Evolutionary conservation across 768 basidiomycete species (phyloP).

Genomic region (Xerocomellus chrysenteron): DNA sequence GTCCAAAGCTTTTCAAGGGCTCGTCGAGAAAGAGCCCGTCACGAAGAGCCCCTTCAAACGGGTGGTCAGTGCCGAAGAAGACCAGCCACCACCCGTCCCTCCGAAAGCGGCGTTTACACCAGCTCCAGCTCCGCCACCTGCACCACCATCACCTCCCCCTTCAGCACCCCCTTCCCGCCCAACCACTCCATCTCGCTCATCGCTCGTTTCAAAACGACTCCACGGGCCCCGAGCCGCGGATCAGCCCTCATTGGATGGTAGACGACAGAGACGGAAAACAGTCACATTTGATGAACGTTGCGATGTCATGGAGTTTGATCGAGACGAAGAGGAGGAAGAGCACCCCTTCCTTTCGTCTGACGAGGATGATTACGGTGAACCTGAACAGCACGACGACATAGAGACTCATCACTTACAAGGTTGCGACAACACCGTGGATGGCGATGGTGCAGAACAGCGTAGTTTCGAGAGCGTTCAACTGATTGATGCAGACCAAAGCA

Average conservation of each 20-base stretch:
- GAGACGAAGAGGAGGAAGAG: conserved; percentile 57
- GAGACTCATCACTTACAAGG: conserved; percentile 16
- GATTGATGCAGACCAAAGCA: conserved; percentile 50
- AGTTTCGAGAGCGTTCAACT: conserved; percentile 45
- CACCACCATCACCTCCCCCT: conserved; percentile 30
- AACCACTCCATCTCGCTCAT: conserved; percentile 49
- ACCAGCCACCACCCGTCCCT: conserved; percentile 29
- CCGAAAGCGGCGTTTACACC: conserved; percentile 17
- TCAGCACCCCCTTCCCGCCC: conserved; percentile 43
- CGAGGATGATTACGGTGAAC: conserved; percentile 31
- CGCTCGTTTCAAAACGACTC: conserved; percentile 68
- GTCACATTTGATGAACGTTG: conserved; percentile 79
- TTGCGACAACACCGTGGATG: not conserved
- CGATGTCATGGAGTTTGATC: conserved; percentile 80
- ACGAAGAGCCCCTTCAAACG: conserved; percentile 78
- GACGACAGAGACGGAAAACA: conserved; percentile 64
- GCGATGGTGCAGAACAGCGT: conserved; percentile 11
- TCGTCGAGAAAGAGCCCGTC: conserved; percentile 75
- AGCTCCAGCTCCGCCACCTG: conserved; percentile 5
- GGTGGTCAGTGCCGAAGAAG: conserved; percentile 24
- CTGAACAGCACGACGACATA: conserved; percentile 10
- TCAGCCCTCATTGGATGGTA: conserved; percentile 29
- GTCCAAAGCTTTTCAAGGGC: conserved; percentile 69
- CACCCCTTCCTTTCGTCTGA: conserved; percentile 45
- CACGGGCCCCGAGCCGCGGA: conserved; percentile 71